Conservation (phyloP, 306 rosid genomes). For the Adenanthera pavonina region DNA sequence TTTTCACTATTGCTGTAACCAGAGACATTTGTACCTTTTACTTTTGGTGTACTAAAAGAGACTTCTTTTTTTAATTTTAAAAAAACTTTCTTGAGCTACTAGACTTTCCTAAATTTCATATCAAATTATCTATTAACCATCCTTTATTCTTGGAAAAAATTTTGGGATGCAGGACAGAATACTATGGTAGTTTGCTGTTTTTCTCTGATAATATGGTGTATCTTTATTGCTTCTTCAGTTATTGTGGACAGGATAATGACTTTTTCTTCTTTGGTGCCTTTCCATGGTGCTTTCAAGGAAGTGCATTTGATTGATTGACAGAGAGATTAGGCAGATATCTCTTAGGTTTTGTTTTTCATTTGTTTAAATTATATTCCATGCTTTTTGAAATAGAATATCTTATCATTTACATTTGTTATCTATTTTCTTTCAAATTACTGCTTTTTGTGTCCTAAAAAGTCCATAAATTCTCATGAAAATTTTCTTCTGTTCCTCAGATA, state of each 20-base stretch:
- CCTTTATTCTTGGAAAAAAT: neutral
- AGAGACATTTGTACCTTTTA: neutral
- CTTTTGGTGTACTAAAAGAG: neutral
- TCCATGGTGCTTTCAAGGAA: neutral
- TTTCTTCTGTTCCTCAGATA: constrained; percentile 58
- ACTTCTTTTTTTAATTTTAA: no score
- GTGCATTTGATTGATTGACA: neutral
- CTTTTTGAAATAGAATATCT: neutral
- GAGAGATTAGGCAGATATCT: neutral
- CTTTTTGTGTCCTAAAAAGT: neutral
- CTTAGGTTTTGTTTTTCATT: neutral
- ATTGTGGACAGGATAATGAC: neutral
- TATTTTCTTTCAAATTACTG: neutral
- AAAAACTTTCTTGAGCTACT: neutral
- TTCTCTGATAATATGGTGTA: neutral
- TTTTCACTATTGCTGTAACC: neutral
- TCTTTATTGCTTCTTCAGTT: neutral
- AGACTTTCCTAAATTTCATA: neutral
- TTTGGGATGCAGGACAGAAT: neutral
- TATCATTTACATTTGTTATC: neutral
- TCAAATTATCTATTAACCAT: neutral
- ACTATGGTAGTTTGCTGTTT: neutral
- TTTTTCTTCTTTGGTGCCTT: neutral
- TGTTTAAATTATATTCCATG: neutral
- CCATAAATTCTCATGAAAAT: constrained; percentile 32